Percentiles rank a stretch among this genome's conserved stretches.
Evolutionary conservation across 352 stramenopile genomes (phyloP).

Genomic region (Pythium grandisporangium): DNA sequence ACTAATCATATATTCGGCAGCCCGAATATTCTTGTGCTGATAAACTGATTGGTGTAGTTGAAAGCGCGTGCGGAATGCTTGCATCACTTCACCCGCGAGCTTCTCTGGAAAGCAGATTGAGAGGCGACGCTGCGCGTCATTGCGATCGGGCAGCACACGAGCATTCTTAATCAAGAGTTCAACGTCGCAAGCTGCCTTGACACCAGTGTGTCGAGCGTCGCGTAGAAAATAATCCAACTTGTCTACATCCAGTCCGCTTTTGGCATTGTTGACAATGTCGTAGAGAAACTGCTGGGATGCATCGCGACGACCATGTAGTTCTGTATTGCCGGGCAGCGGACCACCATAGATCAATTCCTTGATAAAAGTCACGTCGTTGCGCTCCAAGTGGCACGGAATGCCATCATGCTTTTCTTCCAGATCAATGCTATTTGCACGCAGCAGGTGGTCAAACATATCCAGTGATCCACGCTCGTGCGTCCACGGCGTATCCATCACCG

Average conservation of each 20-base stretch:
- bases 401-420: slow-evolving; percentile 39
- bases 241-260: slow-evolving; percentile 83
- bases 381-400: slow-evolving; percentile 29
- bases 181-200: slow-evolving; percentile 64
- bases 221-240: slow-evolving; percentile 90
- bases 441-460: slow-evolving; percentile 64
- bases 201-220: slow-evolving; percentile 68
- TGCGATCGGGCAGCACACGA: slow-evolving; percentile 50
- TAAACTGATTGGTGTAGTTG: slow-evolving; percentile 85
- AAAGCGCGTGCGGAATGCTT: slow-evolving; percentile 82
- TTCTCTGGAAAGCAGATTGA: slow-evolving; percentile 86
- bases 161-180: slow-evolving; percentile 68
- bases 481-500: slow-evolving; percentile 37
- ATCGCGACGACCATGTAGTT: slow-evolving; percentile 28
- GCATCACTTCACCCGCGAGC: slow-evolving; percentile 76
- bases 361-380: slow-evolving; percentile 62
- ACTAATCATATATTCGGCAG: slow-evolving; percentile 87
- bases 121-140: slow-evolving; percentile 28
- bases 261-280: slow-evolving; percentile 85
- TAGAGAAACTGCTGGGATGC: slow-evolving; percentile 67
- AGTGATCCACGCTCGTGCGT: slow-evolving; percentile 70
- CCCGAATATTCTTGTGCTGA: slow-evolving; percentile 72
- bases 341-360: slow-evolving; percentile 72
- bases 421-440: slow-evolving; percentile 42
- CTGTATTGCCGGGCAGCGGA: slow-evolving; percentile 23